Evolutionary conservation across 2,329 filamentous ascomycete genomes (phyloP), one percentile per base, ranked within the genome.

Genomic region (Fusarium tjaetaba): DNA sequence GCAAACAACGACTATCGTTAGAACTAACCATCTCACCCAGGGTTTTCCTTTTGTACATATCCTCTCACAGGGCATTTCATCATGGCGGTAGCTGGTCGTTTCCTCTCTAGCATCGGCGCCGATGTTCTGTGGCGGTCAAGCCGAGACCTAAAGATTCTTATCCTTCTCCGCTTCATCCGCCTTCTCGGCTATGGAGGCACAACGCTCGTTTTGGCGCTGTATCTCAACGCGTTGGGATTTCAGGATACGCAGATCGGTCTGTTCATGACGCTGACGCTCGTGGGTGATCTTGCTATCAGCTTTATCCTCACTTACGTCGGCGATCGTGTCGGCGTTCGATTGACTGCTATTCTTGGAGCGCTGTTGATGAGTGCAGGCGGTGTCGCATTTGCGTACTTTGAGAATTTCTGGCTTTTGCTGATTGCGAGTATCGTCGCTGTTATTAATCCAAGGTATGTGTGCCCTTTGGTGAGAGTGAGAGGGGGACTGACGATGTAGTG

Each of bases 241-340:
- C 30, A 59, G 0, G 74, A 76, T n/a, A 45, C 65, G 2, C 66
- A 76, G 9, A 74, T 76, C 2, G 74, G 74, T 1, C 53, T 75
- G 1, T 76, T 76, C 26, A 76, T 76, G 74, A 76, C 74, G 11
- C 22, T 76, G 30, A 76, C 74, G 0, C 70, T 76, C 1, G 64
- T 76, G 24, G 74, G 74, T 4, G 74, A 76, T 36, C 60, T 76
- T n/a, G 74, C 70, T 59, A 76, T 76, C 20, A 75, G 74, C 55
- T 75, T 73, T 52, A 41, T 68, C 36, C 74, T 76, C 13, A 76
- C 74, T 1, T 76, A 68, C 34, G 46, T 76, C 4, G 74, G 72
- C 1, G 74, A 76, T 65, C 66, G 62, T 16, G 58, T 76, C 5
- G 74, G 74, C 0, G 67, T 75, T 13, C 42, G 74, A 6, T 45